Percentiles rank a stretch among this genome's conserved stretches.
Conservation (phyloP, 2,329 filamentous ascomycete genomes). For the Monilinia vaccinii-corymbosi region DNA sequence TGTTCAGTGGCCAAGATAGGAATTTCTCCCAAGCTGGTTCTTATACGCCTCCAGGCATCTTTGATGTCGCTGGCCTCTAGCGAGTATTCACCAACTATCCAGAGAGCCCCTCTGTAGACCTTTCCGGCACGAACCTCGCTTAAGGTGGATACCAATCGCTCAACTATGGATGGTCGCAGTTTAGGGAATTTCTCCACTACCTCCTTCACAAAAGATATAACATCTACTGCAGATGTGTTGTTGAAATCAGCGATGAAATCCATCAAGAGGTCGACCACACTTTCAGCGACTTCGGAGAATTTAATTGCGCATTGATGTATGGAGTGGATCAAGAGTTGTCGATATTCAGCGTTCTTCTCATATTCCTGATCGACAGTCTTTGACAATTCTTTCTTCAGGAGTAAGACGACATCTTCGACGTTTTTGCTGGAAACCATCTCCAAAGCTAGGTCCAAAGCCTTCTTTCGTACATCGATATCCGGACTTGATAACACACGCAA, state of each 20-base stretch:
- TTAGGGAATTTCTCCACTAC: slow-evolving; percentile 97
- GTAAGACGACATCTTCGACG: slow-evolving; percentile 90
- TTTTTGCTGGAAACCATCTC: slow-evolving; percentile 99
- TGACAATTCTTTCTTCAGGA: slow-evolving; percentile 93
- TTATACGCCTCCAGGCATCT: slow-evolving; percentile 93
- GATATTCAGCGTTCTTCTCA: slow-evolving; percentile 95
- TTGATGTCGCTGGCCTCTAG: slow-evolving; percentile 88
- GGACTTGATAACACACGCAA: slow-evolving; percentile 89
- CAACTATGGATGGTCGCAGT: slow-evolving; percentile 77
- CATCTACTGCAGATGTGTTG: slow-evolving; percentile 91
- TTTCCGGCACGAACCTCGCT: slow-evolving; percentile 93
- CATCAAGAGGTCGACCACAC: slow-evolving; percentile 94
- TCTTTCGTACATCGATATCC: slow-evolving; percentile 90
- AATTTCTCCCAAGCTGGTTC: slow-evolving; percentile 89
- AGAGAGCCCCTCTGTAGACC: slow-evolving; percentile 91
- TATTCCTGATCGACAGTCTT: slow-evolving; percentile 99
- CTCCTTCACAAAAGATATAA: slow-evolving; percentile 98
- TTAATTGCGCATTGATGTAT: slow-evolving; percentile 99
- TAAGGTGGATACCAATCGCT: slow-evolving; percentile 79
- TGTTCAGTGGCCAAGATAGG: slow-evolving; percentile 95
- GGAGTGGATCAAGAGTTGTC: slow-evolving; percentile 88
- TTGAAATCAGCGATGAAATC: slow-evolving; percentile 99
- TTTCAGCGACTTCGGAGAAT: slow-evolving; percentile 95
- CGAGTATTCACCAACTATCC: slow-evolving; percentile 97
- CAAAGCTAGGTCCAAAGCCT: slow-evolving; percentile 80